These are phyloP conservation scores for Madurella mycetomatis DNA, from an alignment of 2,329 filamentous ascomycete species.

Conservation along the genomic window DNA sequence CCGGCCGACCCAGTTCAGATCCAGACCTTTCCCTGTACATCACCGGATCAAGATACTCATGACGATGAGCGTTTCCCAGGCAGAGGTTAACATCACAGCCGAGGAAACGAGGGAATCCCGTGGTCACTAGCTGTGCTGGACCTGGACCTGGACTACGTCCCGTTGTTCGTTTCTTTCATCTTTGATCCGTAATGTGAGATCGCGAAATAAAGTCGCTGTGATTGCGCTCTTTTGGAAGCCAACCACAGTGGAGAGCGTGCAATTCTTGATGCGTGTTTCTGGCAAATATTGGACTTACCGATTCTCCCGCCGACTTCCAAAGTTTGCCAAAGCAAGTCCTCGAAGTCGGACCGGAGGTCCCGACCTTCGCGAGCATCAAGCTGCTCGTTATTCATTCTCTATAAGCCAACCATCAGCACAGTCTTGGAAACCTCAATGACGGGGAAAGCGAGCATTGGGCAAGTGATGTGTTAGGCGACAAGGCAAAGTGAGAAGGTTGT, in stretches of 20 bases:
- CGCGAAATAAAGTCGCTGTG: too few species aligned
- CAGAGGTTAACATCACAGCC: too few species aligned
- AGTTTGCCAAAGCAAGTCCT: neutral
- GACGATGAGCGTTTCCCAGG: neutral
- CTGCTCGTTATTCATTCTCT: constrained; percentile 5
- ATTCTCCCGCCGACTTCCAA: neutral
- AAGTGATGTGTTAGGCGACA: neutral
- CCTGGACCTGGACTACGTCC: too few species aligned
- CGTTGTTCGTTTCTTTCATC: too few species aligned
- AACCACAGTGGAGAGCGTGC: neutral
- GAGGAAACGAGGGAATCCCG: too few species aligned
- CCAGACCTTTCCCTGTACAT: neutral
- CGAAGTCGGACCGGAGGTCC: constrained; percentile 10
- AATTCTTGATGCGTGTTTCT: neutral
- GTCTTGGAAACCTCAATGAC: neutral
- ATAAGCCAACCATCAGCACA: neutral
- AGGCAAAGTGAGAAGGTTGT: neutral
- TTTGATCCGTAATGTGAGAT: too few species aligned
- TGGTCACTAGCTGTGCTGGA: too few species aligned
- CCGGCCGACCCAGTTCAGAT: neutral
- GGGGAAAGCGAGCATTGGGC: neutral
- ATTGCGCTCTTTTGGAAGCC: neutral
- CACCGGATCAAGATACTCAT: neutral
- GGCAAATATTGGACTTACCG: constrained; percentile 4
- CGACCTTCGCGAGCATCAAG: neutral